phyloP scores from a whole-genome alignment of 2,329 filamentous ascomycete genomes.

The Claviceps cyperi region DNA sequence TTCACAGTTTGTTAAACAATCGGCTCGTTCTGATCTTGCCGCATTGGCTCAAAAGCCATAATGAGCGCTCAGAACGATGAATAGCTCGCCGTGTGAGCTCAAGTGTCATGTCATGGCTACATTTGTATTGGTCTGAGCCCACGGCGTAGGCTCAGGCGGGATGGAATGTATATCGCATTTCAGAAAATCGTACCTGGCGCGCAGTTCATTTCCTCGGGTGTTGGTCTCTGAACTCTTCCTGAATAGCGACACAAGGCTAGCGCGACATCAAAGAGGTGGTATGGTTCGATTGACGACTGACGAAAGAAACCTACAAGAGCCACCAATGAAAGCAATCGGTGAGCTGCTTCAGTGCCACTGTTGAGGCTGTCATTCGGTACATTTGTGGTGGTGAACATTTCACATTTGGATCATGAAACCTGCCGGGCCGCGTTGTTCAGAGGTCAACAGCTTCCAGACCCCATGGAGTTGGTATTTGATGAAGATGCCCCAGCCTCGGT shows the following conservation, averaged over 20 bases:
- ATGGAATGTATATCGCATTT: not conserved
- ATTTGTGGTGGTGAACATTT: not conserved
- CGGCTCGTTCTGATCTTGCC: too few species aligned
- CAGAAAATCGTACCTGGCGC: too few species aligned
- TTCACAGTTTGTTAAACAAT: too few species aligned
- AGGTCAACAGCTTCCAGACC: not conserved
- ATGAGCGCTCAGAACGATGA: too few species aligned
- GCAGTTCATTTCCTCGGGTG: too few species aligned
- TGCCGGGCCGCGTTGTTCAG: not conserved
- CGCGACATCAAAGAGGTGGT: slow-evolving; percentile 16
- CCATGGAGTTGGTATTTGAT: not conserved
- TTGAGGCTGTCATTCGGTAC: not conserved
- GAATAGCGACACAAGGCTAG: slow-evolving; percentile 6
- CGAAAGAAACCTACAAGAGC: not conserved
- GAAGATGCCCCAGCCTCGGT: not conserved
- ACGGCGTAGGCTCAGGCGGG: not conserved
- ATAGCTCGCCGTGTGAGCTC: too few species aligned
- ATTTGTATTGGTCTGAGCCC: too few species aligned
- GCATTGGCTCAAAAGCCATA: too few species aligned
- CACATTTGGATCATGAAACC: not conserved
- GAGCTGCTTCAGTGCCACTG: not conserved
- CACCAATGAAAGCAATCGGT: not conserved
- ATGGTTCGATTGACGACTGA: slow-evolving; percentile 13
- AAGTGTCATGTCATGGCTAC: not conserved
- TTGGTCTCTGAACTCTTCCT: slow-evolving; percentile 1